Evolutionary conservation across 2,329 filamentous ascomycete genomes (phyloP), one percentile per base, ranked within the genome.

Genomic region (Exophiala oligosperma): DNA sequence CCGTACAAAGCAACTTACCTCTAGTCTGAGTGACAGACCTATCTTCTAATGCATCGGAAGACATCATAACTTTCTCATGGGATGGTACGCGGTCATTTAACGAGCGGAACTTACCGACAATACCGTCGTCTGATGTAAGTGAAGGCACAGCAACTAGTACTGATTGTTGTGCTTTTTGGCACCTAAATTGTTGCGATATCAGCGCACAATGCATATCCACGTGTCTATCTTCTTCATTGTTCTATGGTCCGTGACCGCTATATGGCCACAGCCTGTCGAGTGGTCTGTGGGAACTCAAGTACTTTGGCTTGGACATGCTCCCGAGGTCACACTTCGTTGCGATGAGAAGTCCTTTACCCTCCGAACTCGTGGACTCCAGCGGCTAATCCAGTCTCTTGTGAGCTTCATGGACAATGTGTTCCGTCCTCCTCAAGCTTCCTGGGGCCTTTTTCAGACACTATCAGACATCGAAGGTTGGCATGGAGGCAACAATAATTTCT

Each of bases 211-310:
- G 46, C 24, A 28, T 9, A 3, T 51, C 28, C 49, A 51, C 49
- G 4, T 51, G 4, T 35, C 7, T 8, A 9, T 35, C 9, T 35
- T 52, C 2, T 5, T 50, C 37, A 12, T 56, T 28, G 35, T 35
- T 17, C 29, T 26, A 11, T 44, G 11, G 28, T 17, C 53, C 44
- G n/a, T 29, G 17, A 17, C 9, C 8, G 48, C 59, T 5, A 26
- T 63, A 52, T 63, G 61, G 61, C 61, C 61, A 21, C 44, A 63
- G 44, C 61, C 61, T 12, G 40, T 35, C 1, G 47, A 61, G 46
- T 48, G 50, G 12, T 23, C 44, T 11, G 48, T 46, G 2, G 56
- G 61, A 14, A n/a, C 32, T n/a, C 41, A 52, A 24, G 56, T 61
- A 7, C 46, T 59, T 32, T 63, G 61, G 61, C 49, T 63, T 4